Percentiles rank a stretch among this genome's conserved stretches.
Conservation (phyloP, 306 rosid species). For the Castanopsis chinensis region DNA sequence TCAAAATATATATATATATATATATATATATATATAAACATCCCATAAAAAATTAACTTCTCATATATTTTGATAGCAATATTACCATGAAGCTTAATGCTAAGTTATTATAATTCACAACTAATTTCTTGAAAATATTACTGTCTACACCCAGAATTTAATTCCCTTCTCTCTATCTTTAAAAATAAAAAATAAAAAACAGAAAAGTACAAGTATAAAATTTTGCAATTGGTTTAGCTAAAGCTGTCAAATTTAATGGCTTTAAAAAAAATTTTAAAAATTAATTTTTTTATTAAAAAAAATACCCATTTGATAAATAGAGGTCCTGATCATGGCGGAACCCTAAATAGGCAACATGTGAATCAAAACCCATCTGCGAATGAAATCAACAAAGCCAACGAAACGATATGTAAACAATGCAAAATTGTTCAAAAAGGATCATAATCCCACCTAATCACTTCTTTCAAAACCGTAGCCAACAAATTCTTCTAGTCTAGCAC, state of each 20-base stretch:
- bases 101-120: conserved; percentile 1
- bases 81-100: neutral
- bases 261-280: neutral
- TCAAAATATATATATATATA: no score
- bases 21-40: no score
- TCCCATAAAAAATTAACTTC: neutral
- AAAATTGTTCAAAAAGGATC: neutral
- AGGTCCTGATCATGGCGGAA: neutral
- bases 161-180: neutral
- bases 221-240: neutral
- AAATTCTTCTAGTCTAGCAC: neutral
- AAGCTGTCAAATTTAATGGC: neutral
- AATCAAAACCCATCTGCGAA: conserved; percentile 9
- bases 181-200: neutral
- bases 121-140: conserved; percentile 25
- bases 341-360: neutral
- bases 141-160: neutral
- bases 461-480: neutral
- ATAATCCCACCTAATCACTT: neutral
- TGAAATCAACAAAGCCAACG: conserved; percentile 1
- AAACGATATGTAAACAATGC: neutral
- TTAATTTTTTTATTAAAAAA: no score
- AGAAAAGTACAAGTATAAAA: no score
- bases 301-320: neutral
- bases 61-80: neutral